phyloP scores from a whole-genome alignment of 2,329 filamentous ascomycete genomes.

The Gaeumannomyces sp. region DNA sequence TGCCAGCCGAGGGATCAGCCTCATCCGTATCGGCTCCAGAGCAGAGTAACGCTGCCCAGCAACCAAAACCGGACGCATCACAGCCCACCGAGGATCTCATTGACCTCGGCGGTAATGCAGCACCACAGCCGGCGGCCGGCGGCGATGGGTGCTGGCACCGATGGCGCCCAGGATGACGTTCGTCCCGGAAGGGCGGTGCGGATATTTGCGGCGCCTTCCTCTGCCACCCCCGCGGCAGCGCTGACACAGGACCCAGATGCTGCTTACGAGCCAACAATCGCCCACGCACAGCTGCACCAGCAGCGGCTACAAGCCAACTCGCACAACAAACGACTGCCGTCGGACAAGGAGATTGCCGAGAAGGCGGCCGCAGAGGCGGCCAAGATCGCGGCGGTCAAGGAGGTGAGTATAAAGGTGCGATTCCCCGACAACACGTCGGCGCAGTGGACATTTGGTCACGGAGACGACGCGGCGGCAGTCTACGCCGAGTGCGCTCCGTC shows the following conservation, averaged over 20 bases:
- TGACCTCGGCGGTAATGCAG: not conserved
- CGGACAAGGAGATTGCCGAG: slow-evolving; percentile 73
- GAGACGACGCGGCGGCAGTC: slow-evolving; percentile 63
- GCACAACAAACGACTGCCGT: slow-evolving; percentile 71
- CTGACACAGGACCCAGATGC: slow-evolving; percentile 58
- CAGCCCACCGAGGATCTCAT: not conserved
- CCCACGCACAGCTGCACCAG: slow-evolving; percentile 71
- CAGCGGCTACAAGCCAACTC: slow-evolving; percentile 53
- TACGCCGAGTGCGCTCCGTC: slow-evolving; percentile 69
- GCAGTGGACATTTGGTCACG: slow-evolving; percentile 61
- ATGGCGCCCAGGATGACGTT: not conserved
- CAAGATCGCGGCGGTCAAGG: slow-evolving; percentile 58
- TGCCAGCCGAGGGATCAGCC: slow-evolving; percentile 3
- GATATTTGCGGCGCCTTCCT: slow-evolving; percentile 72
- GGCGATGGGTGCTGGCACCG: not conserved
- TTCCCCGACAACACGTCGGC: slow-evolving; percentile 82
- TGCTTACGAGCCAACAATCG: slow-evolving; percentile 72
- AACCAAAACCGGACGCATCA: not conserved
- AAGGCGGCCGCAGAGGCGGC: slow-evolving; percentile 60
- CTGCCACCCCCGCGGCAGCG: slow-evolving; percentile 70
- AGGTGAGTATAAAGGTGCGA: slow-evolving; percentile 70
- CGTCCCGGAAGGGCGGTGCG: slow-evolving; percentile 44
- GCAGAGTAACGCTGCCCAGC: not conserved
- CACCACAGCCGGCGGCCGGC: no score
- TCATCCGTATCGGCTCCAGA: not conserved